Evolutionary conservation across 2,329 filamentous ascomycete genomes (phyloP).

Genomic region (Fusarium pilosicola): DNA sequence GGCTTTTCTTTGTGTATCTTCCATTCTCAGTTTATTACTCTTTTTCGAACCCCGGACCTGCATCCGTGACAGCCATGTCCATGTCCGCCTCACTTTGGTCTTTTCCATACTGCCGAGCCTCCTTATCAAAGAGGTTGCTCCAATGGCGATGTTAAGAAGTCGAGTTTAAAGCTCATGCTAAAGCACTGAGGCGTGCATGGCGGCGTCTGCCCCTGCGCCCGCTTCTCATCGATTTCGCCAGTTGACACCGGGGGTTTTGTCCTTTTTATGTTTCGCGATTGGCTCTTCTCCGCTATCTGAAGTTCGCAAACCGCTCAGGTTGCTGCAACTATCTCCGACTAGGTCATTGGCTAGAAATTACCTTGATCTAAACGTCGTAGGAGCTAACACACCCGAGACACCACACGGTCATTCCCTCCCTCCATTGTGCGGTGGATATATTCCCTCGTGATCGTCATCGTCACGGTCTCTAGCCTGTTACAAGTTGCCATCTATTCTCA

Average conservation of each 20-base stretch:
- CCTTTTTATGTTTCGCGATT: slow-evolving; percentile 2
- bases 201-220: slow-evolving; percentile 28
- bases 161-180: slow-evolving; percentile 28
- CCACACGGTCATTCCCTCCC: slow-evolving; percentile 22
- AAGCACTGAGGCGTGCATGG: slow-evolving; percentile 16
- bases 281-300: slow-evolving; percentile 15
- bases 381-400: slow-evolving; percentile 19
- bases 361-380: neutral
- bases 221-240: neutral
- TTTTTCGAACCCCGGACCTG: neutral
- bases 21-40: neutral
- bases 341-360: slow-evolving; percentile 4
- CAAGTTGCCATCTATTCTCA: slow-evolving; percentile 28
- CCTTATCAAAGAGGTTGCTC: slow-evolving; percentile 27
- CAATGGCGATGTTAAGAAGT: slow-evolving; percentile 13
- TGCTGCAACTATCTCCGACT: neutral
- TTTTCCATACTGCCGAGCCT: slow-evolving; percentile 15
- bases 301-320: slow-evolving; percentile 12
- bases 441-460: slow-evolving; percentile 36
- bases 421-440: slow-evolving; percentile 28
- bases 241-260: neutral
- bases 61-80: slow-evolving; percentile 13
- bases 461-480: slow-evolving; percentile 31
- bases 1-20: neutral
- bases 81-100: slow-evolving; percentile 18